Evolutionary conservation across 192 early-diverging fungal species (phyloP).

Genomic region (Jimgerdemannia lactiflua): DNA sequence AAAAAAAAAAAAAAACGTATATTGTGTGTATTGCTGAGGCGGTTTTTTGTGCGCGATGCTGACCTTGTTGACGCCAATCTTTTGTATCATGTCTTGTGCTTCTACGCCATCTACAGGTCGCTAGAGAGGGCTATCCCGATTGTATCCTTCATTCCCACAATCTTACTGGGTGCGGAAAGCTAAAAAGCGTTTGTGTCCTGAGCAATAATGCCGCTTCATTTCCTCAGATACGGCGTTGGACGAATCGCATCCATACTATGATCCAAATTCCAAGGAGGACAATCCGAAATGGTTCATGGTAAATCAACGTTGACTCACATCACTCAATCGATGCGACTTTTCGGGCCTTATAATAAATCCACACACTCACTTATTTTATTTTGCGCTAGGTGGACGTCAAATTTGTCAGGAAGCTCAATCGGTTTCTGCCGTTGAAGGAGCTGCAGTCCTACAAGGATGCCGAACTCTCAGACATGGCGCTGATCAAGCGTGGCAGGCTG

Average conservation of each 20-base stretch:
- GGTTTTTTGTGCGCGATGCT: background rate
- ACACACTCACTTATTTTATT: background rate
- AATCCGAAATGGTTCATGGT: conserved; percentile 84
- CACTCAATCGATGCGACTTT: background rate
- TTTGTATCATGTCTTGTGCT: background rate
- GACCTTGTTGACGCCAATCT: background rate
- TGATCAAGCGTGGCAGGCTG: conserved; percentile 69
- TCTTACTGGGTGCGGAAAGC: background rate
- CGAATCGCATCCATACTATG: conserved; percentile 69
- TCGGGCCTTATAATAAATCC: background rate
- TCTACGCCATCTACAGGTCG: conserved; percentile 31
- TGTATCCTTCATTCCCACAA: conserved; percentile 15
- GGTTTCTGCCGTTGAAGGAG: conserved; percentile 63
- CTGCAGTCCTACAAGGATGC: conserved; percentile 51
- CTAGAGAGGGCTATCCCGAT: conserved; percentile 70
- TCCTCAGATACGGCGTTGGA: conserved; percentile 67
- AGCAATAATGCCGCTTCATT: background rate
- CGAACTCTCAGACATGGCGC: conserved; percentile 58
- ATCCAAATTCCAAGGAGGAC: conserved; percentile 62
- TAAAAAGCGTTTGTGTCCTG: background rate
- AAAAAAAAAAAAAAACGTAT: background rate
- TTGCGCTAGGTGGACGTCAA: conserved; percentile 64
- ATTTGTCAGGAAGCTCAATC: conserved; percentile 61
- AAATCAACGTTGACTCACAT: conserved; percentile 4
- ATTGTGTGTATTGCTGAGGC: background rate